Evolutionary conservation across 257 asterid species (phyloP), one percentile per base, ranked within the genome.

Genomic region (Verbena officinalis): DNA sequence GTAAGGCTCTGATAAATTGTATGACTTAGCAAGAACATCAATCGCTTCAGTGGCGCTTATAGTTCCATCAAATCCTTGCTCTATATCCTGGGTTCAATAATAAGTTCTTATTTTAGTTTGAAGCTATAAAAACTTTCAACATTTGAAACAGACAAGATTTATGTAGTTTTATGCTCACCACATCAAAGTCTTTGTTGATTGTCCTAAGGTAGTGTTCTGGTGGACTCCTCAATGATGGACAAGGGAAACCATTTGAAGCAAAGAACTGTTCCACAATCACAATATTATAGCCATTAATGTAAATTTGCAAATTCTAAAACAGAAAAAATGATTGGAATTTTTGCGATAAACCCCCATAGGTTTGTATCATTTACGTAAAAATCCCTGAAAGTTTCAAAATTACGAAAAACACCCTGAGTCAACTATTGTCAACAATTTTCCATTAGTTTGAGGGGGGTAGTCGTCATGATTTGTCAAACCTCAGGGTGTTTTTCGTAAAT

Each of bases 141-240:
- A n/a, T 1, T 53, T 17, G 31, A 57, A 3, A 56, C 21, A 19
- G 4, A 0, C 1, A 61, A 16, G 6, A 45, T 59, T n/a, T 36
- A 4, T 50, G 5, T 11, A n/a, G n/a, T 9, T 38, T n/a, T 12
- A 12, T n/a, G 49, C 77, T 66, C 46, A 76, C 72, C 31, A 42
- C 59, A 53, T 83, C 90, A 55, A 86, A 86, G 61, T 86, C 90
- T 64, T 77, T 72, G 76, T 86, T 86, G 36, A 86, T 79, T 15
- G 86, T 83, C 34, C 78, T 66, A 20, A 86, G 88, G 70, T 63
- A 86, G 69, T 86, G 94, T 57, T 86, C 94, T 7, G 90, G 73
- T 23, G 90, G 90, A 55, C 79, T 86, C 77, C 82, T 77, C 83
- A 83, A 61, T 36, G 75, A 15, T 36, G 94, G 90, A 27, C 90